phyloP scores from a whole-genome alignment of 1,284 basidiomycete genomes.

The Ustilago curta region DNA sequence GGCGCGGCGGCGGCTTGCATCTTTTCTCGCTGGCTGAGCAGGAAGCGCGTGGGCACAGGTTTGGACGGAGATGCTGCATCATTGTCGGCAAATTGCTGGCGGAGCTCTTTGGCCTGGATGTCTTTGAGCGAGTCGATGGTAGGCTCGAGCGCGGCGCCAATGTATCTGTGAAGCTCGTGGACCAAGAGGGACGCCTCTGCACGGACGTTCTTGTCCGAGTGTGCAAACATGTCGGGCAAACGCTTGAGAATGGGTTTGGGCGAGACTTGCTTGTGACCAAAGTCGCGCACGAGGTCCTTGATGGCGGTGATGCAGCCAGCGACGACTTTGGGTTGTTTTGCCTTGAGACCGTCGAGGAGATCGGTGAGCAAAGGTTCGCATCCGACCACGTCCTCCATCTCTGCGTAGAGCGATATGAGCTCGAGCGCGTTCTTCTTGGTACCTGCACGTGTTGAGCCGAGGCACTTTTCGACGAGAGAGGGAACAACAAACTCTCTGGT shows the following conservation, averaged over 20 bases:
- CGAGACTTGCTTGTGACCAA: conserved; percentile 83
- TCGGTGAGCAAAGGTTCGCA: conserved; percentile 88
- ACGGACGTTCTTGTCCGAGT: conserved; percentile 95
- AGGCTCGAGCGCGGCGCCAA: conserved; percentile 87
- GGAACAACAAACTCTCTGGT: conserved; percentile 85
- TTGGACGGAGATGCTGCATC: conserved; percentile 86
- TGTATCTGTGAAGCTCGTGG: conserved; percentile 84
- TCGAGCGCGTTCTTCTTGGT: conserved; percentile 92
- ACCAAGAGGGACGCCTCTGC: conserved; percentile 86
- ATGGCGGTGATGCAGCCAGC: conserved; percentile 83
- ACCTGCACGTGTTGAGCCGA: conserved; percentile 85
- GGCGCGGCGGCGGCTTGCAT: conserved; percentile 42
- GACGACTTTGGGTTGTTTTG: conserved; percentile 95
- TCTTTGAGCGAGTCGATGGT: conserved; percentile 94
- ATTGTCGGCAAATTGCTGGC: conserved; percentile 86
- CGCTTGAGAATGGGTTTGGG: conserved; percentile 83
- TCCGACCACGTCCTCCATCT: conserved; percentile 82
- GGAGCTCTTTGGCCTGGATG: conserved; percentile 96
- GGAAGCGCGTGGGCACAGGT: conserved; percentile 82
- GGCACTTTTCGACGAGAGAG: conserved; percentile 92
- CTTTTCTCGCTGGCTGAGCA: conserved; percentile 77
- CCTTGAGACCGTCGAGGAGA: conserved; percentile 83
- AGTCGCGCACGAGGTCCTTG: conserved; percentile 80
- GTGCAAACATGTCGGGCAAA: conserved; percentile 92
- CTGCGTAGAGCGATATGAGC: conserved; percentile 87